phyloP scores from a whole-genome alignment of 129 eudicot genomes.

The Tagetes erecta region DNA sequence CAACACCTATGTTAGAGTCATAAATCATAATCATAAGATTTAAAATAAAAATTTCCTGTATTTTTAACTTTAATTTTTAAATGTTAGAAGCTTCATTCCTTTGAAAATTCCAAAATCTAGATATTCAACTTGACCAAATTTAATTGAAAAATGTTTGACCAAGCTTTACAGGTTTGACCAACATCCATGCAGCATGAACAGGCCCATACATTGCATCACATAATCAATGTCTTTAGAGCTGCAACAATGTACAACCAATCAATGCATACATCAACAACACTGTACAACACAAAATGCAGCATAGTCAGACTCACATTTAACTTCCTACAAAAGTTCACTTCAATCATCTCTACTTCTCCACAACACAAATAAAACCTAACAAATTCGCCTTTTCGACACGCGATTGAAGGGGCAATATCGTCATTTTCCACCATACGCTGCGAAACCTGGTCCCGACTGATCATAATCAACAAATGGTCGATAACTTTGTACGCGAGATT shows the following conservation, averaged over 20 bases:
- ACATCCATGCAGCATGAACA: not conserved
- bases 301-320: conserved; percentile 9
- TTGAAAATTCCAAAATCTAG: not conserved
- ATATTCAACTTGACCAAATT: not conserved
- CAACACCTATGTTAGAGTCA: too few species aligned
- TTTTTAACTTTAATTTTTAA: not conserved
- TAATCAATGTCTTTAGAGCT: not conserved
- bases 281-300: conserved; percentile 18
- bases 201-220: not conserved
- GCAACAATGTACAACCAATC: conserved; percentile 24
- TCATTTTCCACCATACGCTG: conserved; percentile 25
- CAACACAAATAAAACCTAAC: conserved; percentile 12
- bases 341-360: conserved; percentile 3
- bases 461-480: conserved; percentile 39
- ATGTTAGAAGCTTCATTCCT: not conserved
- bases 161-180: conserved; percentile 5
- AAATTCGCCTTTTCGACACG: conserved; percentile 10
- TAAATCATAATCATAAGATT: too few species aligned
- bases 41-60: too few species aligned
- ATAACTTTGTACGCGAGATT: conserved; percentile 41
- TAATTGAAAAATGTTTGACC: not conserved
- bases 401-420: conserved; percentile 3
- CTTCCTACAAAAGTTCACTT: conserved; percentile 32
- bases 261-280: conserved; percentile 5
- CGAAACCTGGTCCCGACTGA: conserved; percentile 7